These are phyloP conservation scores for Drechslerella stenobrocha DNA, from an alignment of 2,329 filamentous ascomycete genomes.

Conservation along the genomic window DNA sequence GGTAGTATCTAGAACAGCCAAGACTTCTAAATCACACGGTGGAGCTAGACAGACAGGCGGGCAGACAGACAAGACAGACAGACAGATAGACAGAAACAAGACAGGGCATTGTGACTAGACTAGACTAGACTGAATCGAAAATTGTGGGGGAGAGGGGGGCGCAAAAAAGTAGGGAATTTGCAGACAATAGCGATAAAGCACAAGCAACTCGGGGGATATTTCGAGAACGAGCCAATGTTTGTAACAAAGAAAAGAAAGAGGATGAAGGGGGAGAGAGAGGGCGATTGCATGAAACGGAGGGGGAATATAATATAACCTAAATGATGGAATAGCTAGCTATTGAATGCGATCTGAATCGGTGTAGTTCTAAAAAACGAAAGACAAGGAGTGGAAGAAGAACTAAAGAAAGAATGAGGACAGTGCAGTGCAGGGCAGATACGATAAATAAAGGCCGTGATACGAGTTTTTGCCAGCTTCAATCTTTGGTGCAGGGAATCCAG, in stretches of 20 bases:
- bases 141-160: too few species aligned
- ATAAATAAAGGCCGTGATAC: slow-evolving; percentile 42
- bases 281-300: slow-evolving; percentile 27
- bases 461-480: slow-evolving; percentile 48
- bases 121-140: too few species aligned
- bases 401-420: slow-evolving; percentile 13
- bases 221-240: too few species aligned
- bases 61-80: slow-evolving; percentile 55
- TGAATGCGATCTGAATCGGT: slow-evolving; percentile 6
- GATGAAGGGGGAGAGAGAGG: slow-evolving; percentile 30
- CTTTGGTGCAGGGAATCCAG: slow-evolving; percentile 2
- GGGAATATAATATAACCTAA: slow-evolving; percentile 1
- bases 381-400: slow-evolving; percentile 36
- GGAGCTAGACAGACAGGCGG: slow-evolving; percentile 61
- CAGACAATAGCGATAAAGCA: too few species aligned
- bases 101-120: too few species aligned
- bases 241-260: slow-evolving; percentile 16
- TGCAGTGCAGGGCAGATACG: slow-evolving; percentile 37
- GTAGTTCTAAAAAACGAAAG: slow-evolving; percentile 37
- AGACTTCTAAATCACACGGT: slow-evolving; percentile 57
- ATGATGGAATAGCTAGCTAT: slow-evolving; percentile 5
- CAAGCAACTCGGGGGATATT: too few species aligned
- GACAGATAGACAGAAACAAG: slow-evolving; percentile 14
- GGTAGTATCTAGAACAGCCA: slow-evolving; percentile 54
- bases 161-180: too few species aligned